A percentile compares a stretch with the other conserved stretches of the same genome.
Conservation (phyloP, 176 grass and related monocot genomes). For the Ananas comosus region DNA sequence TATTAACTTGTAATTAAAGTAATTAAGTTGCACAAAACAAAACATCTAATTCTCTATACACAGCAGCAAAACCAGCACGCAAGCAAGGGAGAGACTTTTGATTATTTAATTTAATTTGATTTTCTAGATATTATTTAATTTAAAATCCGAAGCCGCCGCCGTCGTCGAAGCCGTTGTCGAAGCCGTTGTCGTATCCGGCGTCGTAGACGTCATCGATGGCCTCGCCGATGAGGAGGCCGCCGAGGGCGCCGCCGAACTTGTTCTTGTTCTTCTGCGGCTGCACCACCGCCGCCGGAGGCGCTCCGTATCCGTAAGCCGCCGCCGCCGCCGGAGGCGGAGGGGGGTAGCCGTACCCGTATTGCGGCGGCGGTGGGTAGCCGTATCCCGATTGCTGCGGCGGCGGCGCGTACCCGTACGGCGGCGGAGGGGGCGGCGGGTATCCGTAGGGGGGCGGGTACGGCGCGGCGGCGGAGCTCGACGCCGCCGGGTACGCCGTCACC, state of each 20-base stretch:
- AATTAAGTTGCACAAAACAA: too few relatives aligned
- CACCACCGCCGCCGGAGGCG: slow-evolving; percentile 35
- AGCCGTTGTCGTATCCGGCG: slow-evolving; percentile 43
- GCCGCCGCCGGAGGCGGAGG: slow-evolving; percentile 7
- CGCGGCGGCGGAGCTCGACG: slow-evolving; percentile 1
- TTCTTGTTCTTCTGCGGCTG: slow-evolving; percentile 37
- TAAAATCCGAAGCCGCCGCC: slow-evolving; percentile 69
- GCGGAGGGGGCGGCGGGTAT: slow-evolving; percentile 19
- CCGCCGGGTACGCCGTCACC: slow-evolving; percentile 7
- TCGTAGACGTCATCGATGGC: slow-evolving; percentile 23
- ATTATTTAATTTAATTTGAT: too few relatives aligned
- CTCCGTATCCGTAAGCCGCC: slow-evolving; percentile 24
- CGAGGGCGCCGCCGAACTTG: slow-evolving; percentile 51
- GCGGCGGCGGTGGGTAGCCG: slow-evolving; percentile 39
- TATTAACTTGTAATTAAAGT: too few relatives aligned
- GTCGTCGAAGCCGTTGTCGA: slow-evolving; percentile 22
- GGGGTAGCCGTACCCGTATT: slow-evolving; percentile 24
- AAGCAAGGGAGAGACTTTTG: too few relatives aligned
- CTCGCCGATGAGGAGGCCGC: slow-evolving; percentile 60
- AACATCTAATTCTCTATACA: too few relatives aligned
- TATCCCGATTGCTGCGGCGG: slow-evolving; percentile 40
- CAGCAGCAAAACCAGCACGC: too few relatives aligned
- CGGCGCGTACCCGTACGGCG: slow-evolving; percentile 15
- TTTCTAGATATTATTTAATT: neutral
- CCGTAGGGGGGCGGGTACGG: slow-evolving; percentile 19